A percentile compares a stretch with the other conserved stretches of the same genome.
These are phyloP conservation scores for Obelidium mucronatum DNA, from an alignment of 192 early-diverging fungal species.

Conservation along the genomic window DNA sequence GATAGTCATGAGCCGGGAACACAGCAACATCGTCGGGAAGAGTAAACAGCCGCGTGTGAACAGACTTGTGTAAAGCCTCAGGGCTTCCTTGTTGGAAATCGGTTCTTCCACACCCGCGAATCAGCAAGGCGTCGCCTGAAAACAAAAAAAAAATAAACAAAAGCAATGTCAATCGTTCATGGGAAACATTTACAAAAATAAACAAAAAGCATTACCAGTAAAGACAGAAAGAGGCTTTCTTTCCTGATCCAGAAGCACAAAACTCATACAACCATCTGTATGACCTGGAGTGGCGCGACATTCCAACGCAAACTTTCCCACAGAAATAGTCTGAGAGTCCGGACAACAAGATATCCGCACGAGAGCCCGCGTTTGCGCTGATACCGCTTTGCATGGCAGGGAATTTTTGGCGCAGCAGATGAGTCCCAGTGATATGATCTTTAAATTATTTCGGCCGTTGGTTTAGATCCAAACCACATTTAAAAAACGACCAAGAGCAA, in stretches of 20 bases:
- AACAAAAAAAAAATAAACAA: too few relatives aligned
- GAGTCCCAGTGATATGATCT: conserved; percentile 34
- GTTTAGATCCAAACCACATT: neutral
- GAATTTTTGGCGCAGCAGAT: conserved; percentile 8
- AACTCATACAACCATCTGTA: conserved; percentile 39
- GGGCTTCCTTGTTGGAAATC: conserved; percentile 41
- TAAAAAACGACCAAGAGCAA: too few relatives aligned
- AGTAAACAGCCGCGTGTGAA: conserved; percentile 32
- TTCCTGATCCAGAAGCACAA: conserved; percentile 19
- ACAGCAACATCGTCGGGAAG: conserved; percentile 32
- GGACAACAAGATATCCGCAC: conserved; percentile 25
- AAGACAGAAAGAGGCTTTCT: conserved; percentile 20
- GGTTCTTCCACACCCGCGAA: conserved; percentile 41
- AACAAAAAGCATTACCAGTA: too few relatives aligned
- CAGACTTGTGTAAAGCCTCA: conserved; percentile 27
- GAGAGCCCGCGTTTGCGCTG: neutral
- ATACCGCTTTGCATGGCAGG: conserved; percentile 32
- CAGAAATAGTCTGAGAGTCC: neutral
- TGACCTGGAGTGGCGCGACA: conserved; percentile 38
- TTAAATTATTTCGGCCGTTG: neutral
- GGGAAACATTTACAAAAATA: too few relatives aligned
- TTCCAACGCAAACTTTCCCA: conserved; percentile 26
- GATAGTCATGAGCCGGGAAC: conserved; percentile 41
- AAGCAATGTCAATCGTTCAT: too few relatives aligned
- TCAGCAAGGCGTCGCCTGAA: conserved; percentile 38